Evolutionary conservation across 306 rosid species (phyloP).

Genomic region (Citrullus colocynthis): DNA sequence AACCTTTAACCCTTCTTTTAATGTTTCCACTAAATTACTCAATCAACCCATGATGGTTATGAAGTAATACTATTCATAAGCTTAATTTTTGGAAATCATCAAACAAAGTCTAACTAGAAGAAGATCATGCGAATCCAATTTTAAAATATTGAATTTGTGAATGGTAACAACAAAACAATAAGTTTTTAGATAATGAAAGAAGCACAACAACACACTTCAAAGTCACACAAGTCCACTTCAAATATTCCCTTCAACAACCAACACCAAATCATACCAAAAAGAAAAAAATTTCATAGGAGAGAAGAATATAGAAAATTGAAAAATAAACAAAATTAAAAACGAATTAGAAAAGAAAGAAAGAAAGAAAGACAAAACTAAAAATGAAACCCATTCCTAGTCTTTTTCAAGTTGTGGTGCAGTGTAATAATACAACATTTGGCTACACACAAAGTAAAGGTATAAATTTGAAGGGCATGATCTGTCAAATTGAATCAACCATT

Average conservation of each 20-base stretch:
- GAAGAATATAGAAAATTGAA: neutral
- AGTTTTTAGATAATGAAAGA: no score
- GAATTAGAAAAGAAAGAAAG: neutral
- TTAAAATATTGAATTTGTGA: no score
- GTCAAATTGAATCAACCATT: conserved; percentile 17
- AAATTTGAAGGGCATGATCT: neutral
- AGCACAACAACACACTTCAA: neutral
- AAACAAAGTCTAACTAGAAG: no score
- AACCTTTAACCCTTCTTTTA: no score
- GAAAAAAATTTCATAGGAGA: neutral
- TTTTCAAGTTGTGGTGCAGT: neutral
- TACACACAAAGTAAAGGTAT: neutral
- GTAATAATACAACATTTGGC: neutral
- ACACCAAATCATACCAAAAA: neutral
- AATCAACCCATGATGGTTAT: no score
- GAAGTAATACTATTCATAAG: no score
- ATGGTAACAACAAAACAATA: no score
- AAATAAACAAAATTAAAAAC: neutral
- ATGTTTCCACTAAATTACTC: no score
- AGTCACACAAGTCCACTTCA: neutral
- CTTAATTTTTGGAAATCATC: no score
- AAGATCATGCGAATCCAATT: no score
- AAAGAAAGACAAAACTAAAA: no score
- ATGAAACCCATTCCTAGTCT: neutral
- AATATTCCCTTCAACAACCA: neutral